phyloP scores from a whole-genome alignment of 2,329 filamentous ascomycete genomes.

The Curvularia lunata region DNA sequence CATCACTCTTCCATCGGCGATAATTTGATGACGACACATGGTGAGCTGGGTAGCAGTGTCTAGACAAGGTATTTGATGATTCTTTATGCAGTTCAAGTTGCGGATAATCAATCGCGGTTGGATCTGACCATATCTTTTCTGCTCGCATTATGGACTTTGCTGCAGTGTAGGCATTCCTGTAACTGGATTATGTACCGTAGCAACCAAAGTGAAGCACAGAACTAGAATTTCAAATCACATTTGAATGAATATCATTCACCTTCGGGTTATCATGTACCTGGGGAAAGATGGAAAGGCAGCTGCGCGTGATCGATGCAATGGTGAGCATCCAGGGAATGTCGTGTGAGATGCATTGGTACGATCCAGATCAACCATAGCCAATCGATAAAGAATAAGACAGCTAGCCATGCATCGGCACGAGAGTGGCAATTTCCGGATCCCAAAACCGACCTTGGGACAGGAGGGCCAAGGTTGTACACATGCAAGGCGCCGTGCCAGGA shows the following conservation, averaged over 20 bases:
- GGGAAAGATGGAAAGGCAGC: neutral
- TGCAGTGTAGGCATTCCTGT: neutral
- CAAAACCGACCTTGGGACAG: neutral
- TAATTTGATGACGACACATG: neutral
- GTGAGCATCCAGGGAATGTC: neutral
- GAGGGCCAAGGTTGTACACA: neutral
- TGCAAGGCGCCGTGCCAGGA: neutral
- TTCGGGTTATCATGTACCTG: neutral
- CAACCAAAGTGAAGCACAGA: neutral
- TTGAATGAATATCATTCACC: neutral
- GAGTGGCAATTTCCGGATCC: neutral
- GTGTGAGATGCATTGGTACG: neutral
- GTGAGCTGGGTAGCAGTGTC: too few relatives aligned
- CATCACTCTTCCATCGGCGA: neutral
- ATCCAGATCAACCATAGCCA: neutral
- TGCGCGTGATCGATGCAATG: slow-evolving; percentile 8
- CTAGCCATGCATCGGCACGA: slow-evolving; percentile 1
- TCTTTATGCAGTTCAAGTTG: neutral
- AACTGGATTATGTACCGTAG: neutral
- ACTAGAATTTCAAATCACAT: neutral
- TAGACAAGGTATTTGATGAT: neutral
- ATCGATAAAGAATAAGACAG: neutral
- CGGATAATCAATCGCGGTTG: too few relatives aligned
- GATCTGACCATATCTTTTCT: too few relatives aligned
- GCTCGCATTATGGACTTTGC: neutral